Percentiles rank a stretch among this genome's conserved stretches.
phyloP scores from a whole-genome alignment of 2,329 filamentous ascomycete species.

The Botrytis galanthina region DNA sequence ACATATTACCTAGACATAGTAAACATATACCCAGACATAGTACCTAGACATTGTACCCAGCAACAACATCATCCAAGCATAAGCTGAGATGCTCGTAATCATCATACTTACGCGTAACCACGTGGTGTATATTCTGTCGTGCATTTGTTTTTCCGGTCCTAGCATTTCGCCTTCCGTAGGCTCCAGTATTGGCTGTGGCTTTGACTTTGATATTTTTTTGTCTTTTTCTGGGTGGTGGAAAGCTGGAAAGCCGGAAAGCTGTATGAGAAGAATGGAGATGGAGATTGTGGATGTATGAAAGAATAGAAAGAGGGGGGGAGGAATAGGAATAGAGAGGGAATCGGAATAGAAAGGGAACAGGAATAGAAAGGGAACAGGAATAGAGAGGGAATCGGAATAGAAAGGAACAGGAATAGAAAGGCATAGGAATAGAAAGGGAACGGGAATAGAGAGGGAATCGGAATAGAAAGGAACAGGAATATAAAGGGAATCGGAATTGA shows the following conservation, averaged over 20 bases:
- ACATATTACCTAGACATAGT: no score
- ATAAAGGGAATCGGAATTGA: no score
- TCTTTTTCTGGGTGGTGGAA: neutral
- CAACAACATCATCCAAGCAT: neutral
- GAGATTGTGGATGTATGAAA: neutral
- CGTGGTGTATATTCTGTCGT: neutral
- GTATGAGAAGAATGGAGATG: no score
- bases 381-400: no score
- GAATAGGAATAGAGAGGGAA: no score
- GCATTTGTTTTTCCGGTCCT: neutral
- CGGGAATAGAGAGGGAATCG: no score
- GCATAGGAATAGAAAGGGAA: neutral
- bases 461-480: no score
- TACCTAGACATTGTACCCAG: no score
- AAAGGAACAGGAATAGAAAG: no score
- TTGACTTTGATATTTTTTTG: neutral
- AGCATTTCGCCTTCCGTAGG: neutral
- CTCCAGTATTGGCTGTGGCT: neutral
- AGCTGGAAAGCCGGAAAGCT: neutral
- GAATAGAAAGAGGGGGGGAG: neutral
- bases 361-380: no score
- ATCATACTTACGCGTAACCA: neutral
- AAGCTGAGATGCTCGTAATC: neutral
- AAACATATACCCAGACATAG: no score
- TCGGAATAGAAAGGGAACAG: no score